Evolutionary conservation across 2,329 filamentous ascomycete species (phyloP).

Genomic region (Colletotrichum acutatum): DNA sequence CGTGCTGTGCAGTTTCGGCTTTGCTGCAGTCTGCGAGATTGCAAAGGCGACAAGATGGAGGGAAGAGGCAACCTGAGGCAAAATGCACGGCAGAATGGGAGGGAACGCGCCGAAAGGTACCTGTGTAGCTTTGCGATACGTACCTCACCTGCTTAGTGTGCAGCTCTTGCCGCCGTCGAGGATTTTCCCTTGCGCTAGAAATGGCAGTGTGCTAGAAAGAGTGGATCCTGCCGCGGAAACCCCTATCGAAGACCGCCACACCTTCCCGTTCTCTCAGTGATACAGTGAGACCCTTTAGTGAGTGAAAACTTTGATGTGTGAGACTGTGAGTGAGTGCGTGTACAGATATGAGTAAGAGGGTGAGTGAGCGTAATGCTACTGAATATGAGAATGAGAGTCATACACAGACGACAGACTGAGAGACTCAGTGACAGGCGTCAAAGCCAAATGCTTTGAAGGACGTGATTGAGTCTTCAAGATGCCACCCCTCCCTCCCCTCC

Average conservation of each 20-base stretch:
- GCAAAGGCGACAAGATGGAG: not conserved
- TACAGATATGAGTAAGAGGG: not conserved
- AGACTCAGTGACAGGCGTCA: too few species aligned
- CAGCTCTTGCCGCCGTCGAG: not conserved
- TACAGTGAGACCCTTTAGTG: not conserved
- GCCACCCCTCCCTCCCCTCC: conserved; percentile 1
- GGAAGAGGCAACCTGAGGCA: not conserved
- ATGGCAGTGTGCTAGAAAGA: conserved; percentile 11
- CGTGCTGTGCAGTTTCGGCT: too few species aligned
- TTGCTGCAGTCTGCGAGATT: too few species aligned
- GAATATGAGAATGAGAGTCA: not conserved
- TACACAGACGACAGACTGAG: not conserved
- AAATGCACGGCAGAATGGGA: not conserved
- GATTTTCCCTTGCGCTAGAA: conserved; percentile 13
- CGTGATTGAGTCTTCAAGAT: not conserved
- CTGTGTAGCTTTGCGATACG: not conserved
- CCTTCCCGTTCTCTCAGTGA: not conserved
- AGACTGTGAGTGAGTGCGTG: not conserved
- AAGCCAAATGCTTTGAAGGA: not conserved
- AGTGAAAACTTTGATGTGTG: not conserved
- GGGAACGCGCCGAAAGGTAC: not conserved
- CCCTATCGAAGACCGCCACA: conserved; percentile 6
- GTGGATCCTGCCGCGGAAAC: conserved; percentile 19
- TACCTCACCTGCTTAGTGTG: not conserved
- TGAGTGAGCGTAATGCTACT: not conserved